Conservation (phyloP, 306 rosid species). For the Corylus americana region DNA sequence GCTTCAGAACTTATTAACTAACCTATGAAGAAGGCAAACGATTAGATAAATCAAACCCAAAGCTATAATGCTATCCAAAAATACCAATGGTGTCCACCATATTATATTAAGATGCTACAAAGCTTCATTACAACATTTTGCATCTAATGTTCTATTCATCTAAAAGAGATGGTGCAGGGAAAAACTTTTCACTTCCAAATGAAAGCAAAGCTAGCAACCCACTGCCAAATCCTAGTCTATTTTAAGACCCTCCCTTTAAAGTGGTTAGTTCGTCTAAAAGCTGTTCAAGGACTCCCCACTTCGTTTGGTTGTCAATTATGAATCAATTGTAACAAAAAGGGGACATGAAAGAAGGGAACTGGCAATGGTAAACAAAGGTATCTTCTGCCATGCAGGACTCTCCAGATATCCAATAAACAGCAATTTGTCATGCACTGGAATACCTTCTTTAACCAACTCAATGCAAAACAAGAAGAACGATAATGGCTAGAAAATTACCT, state of each 20-base stretch:
- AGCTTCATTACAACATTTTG: too few species aligned
- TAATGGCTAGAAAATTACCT: slow-evolving; percentile 44
- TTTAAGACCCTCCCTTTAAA: background rate
- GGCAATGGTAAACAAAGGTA: background rate
- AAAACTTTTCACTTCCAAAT: background rate
- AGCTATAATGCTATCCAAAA: background rate
- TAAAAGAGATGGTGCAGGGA: background rate
- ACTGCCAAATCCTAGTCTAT: background rate
- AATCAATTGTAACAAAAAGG: background rate
- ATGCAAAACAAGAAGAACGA: background rate
- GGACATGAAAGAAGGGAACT: background rate
- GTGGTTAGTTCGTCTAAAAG: background rate
- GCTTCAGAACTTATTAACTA: background rate
- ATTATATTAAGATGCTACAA: background rate
- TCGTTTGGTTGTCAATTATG: background rate
- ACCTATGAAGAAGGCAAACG: background rate
- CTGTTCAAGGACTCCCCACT: background rate
- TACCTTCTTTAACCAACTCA: background rate
- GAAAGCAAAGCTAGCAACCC: background rate
- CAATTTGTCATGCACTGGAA: background rate
- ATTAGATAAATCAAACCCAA: background rate
- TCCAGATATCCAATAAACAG: background rate
- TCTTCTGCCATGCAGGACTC: background rate
- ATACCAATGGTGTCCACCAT: background rate
- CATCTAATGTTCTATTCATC: background rate